Percentiles rank a stretch among this genome's conserved stretches.
Evolutionary conservation across 257 asterid genomes (phyloP).

Genomic region (Nicotiana otophora): DNA sequence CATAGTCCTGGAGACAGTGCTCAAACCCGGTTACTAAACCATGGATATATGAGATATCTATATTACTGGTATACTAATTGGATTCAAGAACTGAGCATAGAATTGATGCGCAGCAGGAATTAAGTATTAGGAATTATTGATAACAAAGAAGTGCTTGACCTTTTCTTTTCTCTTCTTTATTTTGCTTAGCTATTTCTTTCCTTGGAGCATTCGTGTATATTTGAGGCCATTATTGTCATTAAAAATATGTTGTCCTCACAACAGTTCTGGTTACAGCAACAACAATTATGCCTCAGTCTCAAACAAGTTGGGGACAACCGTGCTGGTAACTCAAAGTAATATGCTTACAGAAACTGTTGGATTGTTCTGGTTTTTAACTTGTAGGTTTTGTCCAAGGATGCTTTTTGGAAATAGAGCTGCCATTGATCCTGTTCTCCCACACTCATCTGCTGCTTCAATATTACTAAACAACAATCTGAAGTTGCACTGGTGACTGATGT

Average conservation of each 20-base stretch:
- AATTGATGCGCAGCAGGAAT: neutral
- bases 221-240: neutral
- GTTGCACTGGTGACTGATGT: neutral
- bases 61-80: neutral
- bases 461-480: neutral
- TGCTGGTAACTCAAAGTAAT: neutral
- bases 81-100: neutral
- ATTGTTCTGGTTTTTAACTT: neutral
- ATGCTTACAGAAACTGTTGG: constrained; percentile 4
- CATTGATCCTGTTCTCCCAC: neutral
- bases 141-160: neutral
- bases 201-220: neutral
- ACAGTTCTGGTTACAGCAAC: neutral
- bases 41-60: neutral
- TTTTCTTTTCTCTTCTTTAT: neutral
- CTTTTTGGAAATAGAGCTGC: neutral
- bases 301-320: too few species aligned
- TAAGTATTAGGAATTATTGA: neutral
- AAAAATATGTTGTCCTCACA: neutral
- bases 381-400: neutral
- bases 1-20: neutral
- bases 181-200: neutral
- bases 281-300: too few species aligned
- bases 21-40: neutral
- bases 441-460: neutral